Evolutionary conservation across 2,329 filamentous ascomycete species (phyloP), one percentile per base, ranked within the genome.

Genomic region (Ambrosiella xylebori): DNA sequence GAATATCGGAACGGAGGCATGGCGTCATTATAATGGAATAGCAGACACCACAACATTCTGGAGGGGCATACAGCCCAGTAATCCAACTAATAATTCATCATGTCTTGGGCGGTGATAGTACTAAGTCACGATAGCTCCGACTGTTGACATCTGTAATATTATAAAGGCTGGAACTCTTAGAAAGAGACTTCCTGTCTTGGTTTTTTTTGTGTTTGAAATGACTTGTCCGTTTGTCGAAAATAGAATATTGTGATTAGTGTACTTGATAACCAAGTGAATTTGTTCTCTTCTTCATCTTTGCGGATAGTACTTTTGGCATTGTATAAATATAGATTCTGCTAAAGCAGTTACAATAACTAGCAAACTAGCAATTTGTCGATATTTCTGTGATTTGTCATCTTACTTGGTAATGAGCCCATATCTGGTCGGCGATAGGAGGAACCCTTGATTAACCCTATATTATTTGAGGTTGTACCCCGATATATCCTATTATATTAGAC

Each of bases 1-100:
- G 19, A 17, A 27, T 19, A 36, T 53, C 45, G 47, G 56, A 40
- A 52, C 49, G 56, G 56, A 39, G 49, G 53, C 53, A 41, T 19
- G 56, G 38, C 49, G 49, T 53, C 54, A 57, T 57, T 44, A 54
- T 57, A 13, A 53, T 39, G 56, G 36, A 39, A 51, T 7, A 49
- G 35, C 8, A 52, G 38, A 13, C 17, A 35, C 27, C 27, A 27
- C 15, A 57, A 39, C 40, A 57, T 13, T 13, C 17, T 57, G 44
- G 27, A 44, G 13, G 35, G 35, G 44, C 55, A 38, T 27, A 44
- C 53, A 44, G 17, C 38, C n/a, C 53, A n/a, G 7, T 15, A 38
- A 55, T 55, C 12, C 11, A 41, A n/a, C 27, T 51, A 51, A 51
- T 44, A 8, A 55, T 17, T 5, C 17, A 17, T 45, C 39, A 45